phyloP scores from a whole-genome alignment of 306 rosid genomes.

The Cicer yamashitae region DNA sequence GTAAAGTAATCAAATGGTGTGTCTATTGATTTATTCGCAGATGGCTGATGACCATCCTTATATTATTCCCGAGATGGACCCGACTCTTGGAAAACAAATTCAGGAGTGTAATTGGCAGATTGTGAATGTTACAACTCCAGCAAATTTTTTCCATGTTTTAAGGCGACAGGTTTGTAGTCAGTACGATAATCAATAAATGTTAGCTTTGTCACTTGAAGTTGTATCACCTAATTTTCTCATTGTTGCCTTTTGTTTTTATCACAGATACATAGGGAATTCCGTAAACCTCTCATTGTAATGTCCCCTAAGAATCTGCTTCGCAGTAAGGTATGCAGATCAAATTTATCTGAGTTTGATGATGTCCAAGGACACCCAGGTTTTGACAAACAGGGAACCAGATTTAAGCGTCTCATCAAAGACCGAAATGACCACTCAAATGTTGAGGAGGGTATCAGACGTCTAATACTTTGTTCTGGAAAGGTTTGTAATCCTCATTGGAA shows the following conservation, averaged over 20 bases:
- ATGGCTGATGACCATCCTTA: conserved; percentile 93
- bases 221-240: conserved; percentile 32
- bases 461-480: conserved; percentile 94
- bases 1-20: conserved; percentile 32
- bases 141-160: conserved; percentile 92
- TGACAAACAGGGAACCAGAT: conserved; percentile 96
- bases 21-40: conserved; percentile 53
- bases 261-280: conserved; percentile 88
- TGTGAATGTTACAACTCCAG: conserved; percentile 94
- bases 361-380: conserved; percentile 94
- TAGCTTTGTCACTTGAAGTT: conserved; percentile 23
- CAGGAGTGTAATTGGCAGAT: conserved; percentile 96
- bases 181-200: conserved; percentile 37
- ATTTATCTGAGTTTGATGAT: conserved; percentile 92
- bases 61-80: conserved; percentile 94
- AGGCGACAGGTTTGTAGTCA: conserved; percentile 80
- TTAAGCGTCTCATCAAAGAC: conserved; percentile 92
- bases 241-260: conserved; percentile 4
- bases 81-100: conserved; percentile 90
- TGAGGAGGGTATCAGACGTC: conserved; percentile 83
- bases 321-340: conserved; percentile 85
- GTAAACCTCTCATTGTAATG: conserved; percentile 92
- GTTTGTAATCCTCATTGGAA: conserved; percentile 42
- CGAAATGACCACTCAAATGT: conserved; percentile 73
- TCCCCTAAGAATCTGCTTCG: conserved; percentile 92